Evolutionary conservation across 1,284 basidiomycete species (phyloP), one percentile per base, ranked within the genome.

Genomic region (Tilletia indica): DNA sequence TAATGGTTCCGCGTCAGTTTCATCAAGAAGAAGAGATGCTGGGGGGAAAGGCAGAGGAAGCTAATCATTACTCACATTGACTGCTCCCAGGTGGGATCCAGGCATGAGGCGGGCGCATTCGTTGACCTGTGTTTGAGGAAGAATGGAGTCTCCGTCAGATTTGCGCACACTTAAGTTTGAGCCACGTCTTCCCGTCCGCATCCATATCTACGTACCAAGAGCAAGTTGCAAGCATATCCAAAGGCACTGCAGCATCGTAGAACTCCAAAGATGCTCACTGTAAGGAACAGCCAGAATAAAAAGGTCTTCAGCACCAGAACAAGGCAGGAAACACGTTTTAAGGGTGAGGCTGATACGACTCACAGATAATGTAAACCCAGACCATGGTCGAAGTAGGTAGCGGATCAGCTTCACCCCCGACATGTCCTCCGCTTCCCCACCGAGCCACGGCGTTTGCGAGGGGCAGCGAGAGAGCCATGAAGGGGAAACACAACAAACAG

Each of bases 391-490:
- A 38, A 2, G 68, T 69, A 2, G 49, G 21, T 61, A 75, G 68
- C 11, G 73, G 70, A 47, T 63, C 38, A 4, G 48, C 36, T 63
- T 76, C 72, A 12, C 48, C 8, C 1, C 58, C 45, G 0, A 67
- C 70, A 2, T 36, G 16, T n/a, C 70, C 31, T 6, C 9, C 8
- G 19, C 58, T 38, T n/a, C 58, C 58, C 25, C 21, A 63, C 25
- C 36, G 45, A 12, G 74, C 74, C 19, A 76, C 68, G 12, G 49
- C 36, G 39, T 75, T 74, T 11, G 80, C 78, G 25, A 81, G 38
- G 0, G 78, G 78, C 39, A 81, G 73, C 51, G 68, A 70, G n/a
- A 75, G 66, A 67, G 76, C 79, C 2, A 73, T 70, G 16, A 77
- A 61, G 1, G 79, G 75, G 1, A 79, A 67, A 11, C 63, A 70